phyloP scores from a whole-genome alignment of 768 basidiomycete genomes.

The Collybiopsis confluens region DNA sequence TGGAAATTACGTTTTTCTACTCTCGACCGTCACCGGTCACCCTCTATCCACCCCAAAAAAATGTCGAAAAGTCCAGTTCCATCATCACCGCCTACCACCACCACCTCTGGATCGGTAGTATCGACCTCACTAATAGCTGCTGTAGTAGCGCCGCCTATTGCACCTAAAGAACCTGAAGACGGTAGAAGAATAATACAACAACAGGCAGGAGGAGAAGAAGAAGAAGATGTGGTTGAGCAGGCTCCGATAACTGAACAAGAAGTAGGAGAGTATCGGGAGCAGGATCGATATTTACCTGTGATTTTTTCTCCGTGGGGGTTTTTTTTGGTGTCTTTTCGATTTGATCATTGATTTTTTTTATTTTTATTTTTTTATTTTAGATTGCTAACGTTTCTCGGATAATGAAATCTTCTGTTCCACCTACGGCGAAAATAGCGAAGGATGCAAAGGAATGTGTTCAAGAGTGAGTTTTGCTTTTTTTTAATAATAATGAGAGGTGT shows the following conservation, averaged over 20 bases:
- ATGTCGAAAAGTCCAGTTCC: too few species aligned
- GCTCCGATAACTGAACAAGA: constrained; percentile 86
- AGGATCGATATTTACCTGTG: constrained; percentile 95
- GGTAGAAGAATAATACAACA: constrained; percentile 27
- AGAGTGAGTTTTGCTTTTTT: constrained; percentile 35
- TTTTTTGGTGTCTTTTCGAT: background rate
- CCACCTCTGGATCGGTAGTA: too few species aligned
- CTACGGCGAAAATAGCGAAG: constrained; percentile 93
- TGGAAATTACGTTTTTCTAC: too few species aligned
- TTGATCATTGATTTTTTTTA: background rate
- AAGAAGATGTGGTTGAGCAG: constrained; percentile 46
- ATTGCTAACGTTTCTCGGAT: constrained; percentile 98
- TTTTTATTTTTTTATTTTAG: constrained; percentile 31
- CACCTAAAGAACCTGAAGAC: constrained; percentile 15
- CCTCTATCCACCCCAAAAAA: too few species aligned
- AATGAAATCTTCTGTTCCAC: constrained; percentile 90
- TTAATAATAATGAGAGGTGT: too few species aligned
- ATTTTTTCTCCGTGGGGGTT: constrained; percentile 23
- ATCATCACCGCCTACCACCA: too few species aligned
- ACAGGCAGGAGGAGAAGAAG: too few species aligned
- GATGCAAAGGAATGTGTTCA: constrained; percentile 99
- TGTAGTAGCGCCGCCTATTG: background rate
- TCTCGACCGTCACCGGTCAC: too few species aligned
- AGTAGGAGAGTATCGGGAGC: constrained; percentile 91
- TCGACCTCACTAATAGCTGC: too few species aligned